Evolutionary conservation across 495 filamentous ascomycete species (phyloP), one percentile per base, ranked within the genome.

Genomic region (Xylaria bambusicola): DNA sequence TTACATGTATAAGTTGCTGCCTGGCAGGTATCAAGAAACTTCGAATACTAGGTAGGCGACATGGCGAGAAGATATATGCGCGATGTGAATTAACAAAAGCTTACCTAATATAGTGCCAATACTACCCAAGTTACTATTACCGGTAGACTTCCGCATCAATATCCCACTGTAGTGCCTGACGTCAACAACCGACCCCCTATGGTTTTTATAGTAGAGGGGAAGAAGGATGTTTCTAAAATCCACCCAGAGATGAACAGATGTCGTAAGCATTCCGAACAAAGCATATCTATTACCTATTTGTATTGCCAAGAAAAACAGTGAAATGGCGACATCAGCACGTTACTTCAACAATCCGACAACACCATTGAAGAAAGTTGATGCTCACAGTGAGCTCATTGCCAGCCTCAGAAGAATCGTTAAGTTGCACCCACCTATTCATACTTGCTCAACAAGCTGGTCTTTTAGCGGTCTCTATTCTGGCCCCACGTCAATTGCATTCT

Each of bases 401-500:
- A 62, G 64, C 29, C 50, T 69, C 3, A 52, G 41, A 21, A 60
- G 64, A 9, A 52, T 69, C 45, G 63, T 55, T 7, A 52, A 40
- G 13, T 45, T 48, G 24, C 35, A 62, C 23, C 59, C 66, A 0
- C 66, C 64, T 10, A 54, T 65, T 17, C 62, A 66, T 38, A 65
- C 64, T 4, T 66, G 60, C 40, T 66, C 66, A 2, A 66, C 64
- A 5, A 50, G 56, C 9, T 69, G 66, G 66, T 54, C 57, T 6
- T 71, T 75, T 0, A 67, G 71, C 24, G 86, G 85, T 0, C 67
- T 88, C 24, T 87, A 80, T 71, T 74, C 76, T 44, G 86, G 85
- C 0, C 84, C 84, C 9, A 83, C 83, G 1, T 82, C 80, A 23
- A 71, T 87, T 18, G 84, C 83, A 9, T 82, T 83, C 65, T 73